Base-by-base conservation (phyloP, 306 rosid species). In the Castanea sativa region DNA sequence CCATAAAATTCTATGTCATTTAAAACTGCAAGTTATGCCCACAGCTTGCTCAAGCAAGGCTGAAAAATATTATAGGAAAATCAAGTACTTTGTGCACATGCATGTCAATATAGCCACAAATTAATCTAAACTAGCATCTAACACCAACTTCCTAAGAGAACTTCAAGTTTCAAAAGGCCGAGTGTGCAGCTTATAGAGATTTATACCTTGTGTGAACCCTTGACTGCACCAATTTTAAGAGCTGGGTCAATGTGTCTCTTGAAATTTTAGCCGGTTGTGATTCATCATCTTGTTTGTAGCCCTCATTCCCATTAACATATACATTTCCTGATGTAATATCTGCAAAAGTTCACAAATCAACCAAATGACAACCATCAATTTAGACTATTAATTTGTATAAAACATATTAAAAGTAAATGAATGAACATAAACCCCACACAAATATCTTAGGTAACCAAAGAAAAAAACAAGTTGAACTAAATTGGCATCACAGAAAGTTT, bases 201-300 rank as follows among this genome's bases (percentile, higher is more conserved):
- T 59, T 83, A 73, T 64, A 91, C 97, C 98, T 90, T 68, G 83
- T 30, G 7, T 77, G 83, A 75, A 92, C 75, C 82, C 88, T 88
- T 8, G 87, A 90, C 58, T 88, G 89, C 67, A 86, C 91, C 81
- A 85, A 70, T 63, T 84, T 85, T 12, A 86, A 87, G 81, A 96
- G 94, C 79, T 84, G 93, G 16, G 82, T 74, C 79, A 93, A 76
- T 73, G 92, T 90, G 71, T 93, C 92, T 89, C 91, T 91, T 68
- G 90, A 80, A 32, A 83, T 71, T 84, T 72, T 87, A 55, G 86
- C 85, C 75, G 76, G 82, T 58, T 83, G 94, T 45, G 83, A 4
- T 35, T 95, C 94, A 78, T 81, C 76, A 19, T 72, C 88, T 85
- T 91, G 84, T 78, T 84, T 84, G 77, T 85, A 89, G 72, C 86